A percentile compares a stretch with the other conserved stretches of the same genome.
phyloP scores from a whole-genome alignment of 176 grass and related monocot species.

The Cenchrus purpureus region DNA sequence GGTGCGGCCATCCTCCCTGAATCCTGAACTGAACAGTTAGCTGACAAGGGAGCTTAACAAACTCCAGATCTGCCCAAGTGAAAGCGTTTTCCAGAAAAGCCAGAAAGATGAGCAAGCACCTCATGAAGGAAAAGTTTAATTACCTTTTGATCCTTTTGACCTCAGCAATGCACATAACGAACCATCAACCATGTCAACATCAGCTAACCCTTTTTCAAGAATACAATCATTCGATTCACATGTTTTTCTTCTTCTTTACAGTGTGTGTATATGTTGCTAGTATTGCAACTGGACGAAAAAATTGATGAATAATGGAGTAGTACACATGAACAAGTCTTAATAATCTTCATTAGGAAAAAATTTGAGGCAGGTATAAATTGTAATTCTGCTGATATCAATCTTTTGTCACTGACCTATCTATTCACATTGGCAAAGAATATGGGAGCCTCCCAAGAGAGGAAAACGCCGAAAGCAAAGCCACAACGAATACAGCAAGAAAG shows the following conservation, averaged over 20 bases:
- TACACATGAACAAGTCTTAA: not conserved
- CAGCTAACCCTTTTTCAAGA: not conserved
- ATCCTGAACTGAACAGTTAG: not conserved
- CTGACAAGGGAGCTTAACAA: not conserved
- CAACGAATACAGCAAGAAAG: conserved; percentile 16
- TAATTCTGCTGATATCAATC: not conserved
- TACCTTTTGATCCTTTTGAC: conserved; percentile 29
- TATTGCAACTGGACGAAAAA: not conserved
- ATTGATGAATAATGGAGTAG: not conserved
- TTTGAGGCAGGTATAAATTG: not conserved
- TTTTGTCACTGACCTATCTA: conserved; percentile 39
- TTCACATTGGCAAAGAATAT: conserved; percentile 53
- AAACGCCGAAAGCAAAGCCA: conserved; percentile 1
- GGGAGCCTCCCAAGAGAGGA: not conserved
- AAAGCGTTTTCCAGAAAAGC: not conserved
- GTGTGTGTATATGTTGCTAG: not conserved
- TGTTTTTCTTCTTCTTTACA: not conserved
- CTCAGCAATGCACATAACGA: not conserved
- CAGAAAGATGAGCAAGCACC: conserved; percentile 34
- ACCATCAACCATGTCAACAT: conserved; percentile 2
- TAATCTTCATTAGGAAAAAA: not conserved
- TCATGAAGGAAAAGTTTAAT: not conserved
- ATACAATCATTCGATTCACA: conserved; percentile 4
- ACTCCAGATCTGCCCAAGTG: not conserved
- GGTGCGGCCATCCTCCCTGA: not conserved